A percentile compares a stretch with the other conserved stretches of the same genome.
phyloP scores from a whole-genome alignment of 2,329 filamentous ascomycete genomes.

The Elsinoe ampelina region DNA sequence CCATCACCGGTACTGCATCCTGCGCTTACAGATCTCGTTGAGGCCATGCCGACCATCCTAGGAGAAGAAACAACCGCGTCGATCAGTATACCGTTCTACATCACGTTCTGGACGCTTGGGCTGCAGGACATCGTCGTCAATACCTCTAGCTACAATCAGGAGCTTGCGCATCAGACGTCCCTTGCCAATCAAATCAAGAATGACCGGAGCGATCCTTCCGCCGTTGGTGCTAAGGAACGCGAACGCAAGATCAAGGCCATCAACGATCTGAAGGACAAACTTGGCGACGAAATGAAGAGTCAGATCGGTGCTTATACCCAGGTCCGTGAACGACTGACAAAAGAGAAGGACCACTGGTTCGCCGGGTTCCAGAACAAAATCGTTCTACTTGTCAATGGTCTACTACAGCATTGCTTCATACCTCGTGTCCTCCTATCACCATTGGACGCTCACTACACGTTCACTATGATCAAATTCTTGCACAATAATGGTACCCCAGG shows the following conservation, averaged over 20 bases:
- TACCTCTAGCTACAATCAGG: slow-evolving; percentile 65
- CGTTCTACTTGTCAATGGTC: slow-evolving; percentile 59
- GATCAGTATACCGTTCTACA: slow-evolving; percentile 72
- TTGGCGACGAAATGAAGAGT: slow-evolving; percentile 63
- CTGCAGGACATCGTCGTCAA: slow-evolving; percentile 73
- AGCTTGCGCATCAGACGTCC: slow-evolving; percentile 59
- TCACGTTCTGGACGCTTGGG: slow-evolving; percentile 85
- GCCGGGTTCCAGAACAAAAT: slow-evolving; percentile 52
- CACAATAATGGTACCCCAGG: slow-evolving; percentile 76
- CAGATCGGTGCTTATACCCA: slow-evolving; percentile 59
- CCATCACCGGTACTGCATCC: slow-evolving; percentile 46
- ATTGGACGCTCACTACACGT: slow-evolving; percentile 80
- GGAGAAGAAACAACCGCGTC: slow-evolving; percentile 57
- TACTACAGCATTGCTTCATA: slow-evolving; percentile 88
- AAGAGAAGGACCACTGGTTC: slow-evolving; percentile 75
- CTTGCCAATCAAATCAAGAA: slow-evolving; percentile 58
- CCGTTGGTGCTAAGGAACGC: slow-evolving; percentile 55
- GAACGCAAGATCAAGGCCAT: slow-evolving; percentile 62
- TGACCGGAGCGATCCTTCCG: slow-evolving; percentile 64
- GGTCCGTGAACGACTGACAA: slow-evolving; percentile 59
- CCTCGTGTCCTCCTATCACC: slow-evolving; percentile 77
- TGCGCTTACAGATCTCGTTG: slow-evolving; percentile 64
- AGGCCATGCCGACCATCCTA: slow-evolving; percentile 53
- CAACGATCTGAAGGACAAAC: slow-evolving; percentile 56
- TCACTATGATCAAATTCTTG: slow-evolving; percentile 76